Base-by-base conservation (phyloP, 2,329 filamentous ascomycete genomes). In the Akanthomyces muscarius region DNA sequence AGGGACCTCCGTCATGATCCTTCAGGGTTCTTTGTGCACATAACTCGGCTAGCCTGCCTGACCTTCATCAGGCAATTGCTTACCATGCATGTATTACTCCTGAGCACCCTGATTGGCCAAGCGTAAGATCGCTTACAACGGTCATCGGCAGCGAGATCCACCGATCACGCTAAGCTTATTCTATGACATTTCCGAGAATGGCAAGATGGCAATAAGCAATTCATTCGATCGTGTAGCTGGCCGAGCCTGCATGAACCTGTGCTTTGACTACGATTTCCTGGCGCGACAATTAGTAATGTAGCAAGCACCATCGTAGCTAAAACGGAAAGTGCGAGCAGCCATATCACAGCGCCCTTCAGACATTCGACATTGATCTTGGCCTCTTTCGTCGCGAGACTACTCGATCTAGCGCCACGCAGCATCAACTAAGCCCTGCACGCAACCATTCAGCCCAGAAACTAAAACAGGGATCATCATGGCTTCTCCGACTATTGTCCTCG, bases 401-500 rank as follows among this genome's bases (percentile, higher is more conserved):
- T 11, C 33, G 8, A 8, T 38, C 23, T n/a, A 56, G 16, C 11
- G 53, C 53, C 53, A 41, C 41, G 10, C 33, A 33, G 23, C 38
- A 14, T 44, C 28, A 16, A 30, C 30, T 53, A n/a, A 2, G 38
- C 7, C 36, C 14, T n/a, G 10, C 36, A 42, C 4, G 6, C 21
- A 33, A 28, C 21, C 53, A 56, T 21, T 21, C 23, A 16, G 16
- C 44, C 7, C 21, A 55, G 16, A 18, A 42, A 11, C 28, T 3
- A 11, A 36, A 36, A 16, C 38, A 16, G 13, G 14, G 14, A 41
- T 16, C 33, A 56, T 4, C 38, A 56, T 56, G 54, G 54, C 41
- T 13, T 56, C 54, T 33, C 41, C 54, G 6, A 56, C 54, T 10
- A 45, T 56, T 21, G 54, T 56, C 25, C 69, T 78, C 28, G 75